Evolutionary conservation across 2,329 filamentous ascomycete species (phyloP).

Genomic region (Aspergillus persii): DNA sequence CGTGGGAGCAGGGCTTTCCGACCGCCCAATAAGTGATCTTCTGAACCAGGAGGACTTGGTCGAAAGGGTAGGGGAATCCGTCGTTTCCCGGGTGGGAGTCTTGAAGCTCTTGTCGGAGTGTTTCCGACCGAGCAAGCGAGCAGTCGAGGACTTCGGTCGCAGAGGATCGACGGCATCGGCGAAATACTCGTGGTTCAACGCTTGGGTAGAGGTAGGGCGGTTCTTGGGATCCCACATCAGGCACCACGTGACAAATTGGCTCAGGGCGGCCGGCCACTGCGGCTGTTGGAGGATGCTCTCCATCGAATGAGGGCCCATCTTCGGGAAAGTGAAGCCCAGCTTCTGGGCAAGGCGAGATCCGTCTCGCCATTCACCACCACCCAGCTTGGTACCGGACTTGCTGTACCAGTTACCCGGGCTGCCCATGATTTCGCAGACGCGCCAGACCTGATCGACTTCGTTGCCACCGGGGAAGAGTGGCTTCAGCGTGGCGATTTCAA

Average conservation of each 20-base stretch:
- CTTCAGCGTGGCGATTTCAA: conserved; percentile 94
- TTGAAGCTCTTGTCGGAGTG: conserved; percentile 76
- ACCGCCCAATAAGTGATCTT: conserved; percentile 83
- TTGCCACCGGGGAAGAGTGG: conserved; percentile 96
- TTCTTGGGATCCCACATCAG: conserved; percentile 97
- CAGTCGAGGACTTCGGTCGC: conserved; percentile 84
- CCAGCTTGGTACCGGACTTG: conserved; percentile 80
- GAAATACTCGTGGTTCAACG: conserved; percentile 95
- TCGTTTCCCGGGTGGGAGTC: conserved; percentile 60
- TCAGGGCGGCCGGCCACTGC: conserved; percentile 85
- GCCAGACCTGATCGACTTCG: conserved; percentile 98
- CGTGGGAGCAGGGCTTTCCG: conserved; percentile 65
- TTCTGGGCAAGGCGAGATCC: conserved; percentile 90
- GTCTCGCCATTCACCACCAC: conserved; percentile 96
- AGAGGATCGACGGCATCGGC: conserved; percentile 86
- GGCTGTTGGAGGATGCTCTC: conserved; percentile 87
- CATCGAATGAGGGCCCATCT: conserved; percentile 96
- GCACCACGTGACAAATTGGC: conserved; percentile 96
- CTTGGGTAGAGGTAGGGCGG: conserved; percentile 87
- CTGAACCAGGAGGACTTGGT: conserved; percentile 96
- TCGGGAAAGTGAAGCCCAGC: conserved; percentile 96
- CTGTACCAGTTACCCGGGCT: conserved; percentile 98
- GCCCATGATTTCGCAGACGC: conserved; percentile 98
- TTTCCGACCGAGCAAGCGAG: conserved; percentile 81
- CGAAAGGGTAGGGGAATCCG: conserved; percentile 58